phyloP scores from a whole-genome alignment of 2,329 filamentous ascomycete genomes.

The Penicillium sp. region DNA sequence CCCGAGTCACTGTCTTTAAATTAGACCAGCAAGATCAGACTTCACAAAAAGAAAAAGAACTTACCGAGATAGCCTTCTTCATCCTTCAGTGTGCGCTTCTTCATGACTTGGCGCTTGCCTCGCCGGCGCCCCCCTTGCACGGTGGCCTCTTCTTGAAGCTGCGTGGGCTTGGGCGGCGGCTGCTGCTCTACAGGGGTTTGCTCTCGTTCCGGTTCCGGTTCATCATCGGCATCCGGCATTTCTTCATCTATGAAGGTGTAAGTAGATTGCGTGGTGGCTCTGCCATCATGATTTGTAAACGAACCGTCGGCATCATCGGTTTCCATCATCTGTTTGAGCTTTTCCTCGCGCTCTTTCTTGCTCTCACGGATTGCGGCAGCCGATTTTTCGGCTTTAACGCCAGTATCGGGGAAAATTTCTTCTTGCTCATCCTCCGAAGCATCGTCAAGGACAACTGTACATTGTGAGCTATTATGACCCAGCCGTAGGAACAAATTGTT shows the following conservation, averaged over 20 bases:
- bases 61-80: conserved; percentile 86
- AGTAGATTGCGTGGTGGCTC: not conserved
- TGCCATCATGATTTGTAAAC: not conserved
- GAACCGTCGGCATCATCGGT: conserved; percentile 48
- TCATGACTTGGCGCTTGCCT: conserved; percentile 77
- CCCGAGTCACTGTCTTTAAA: conserved; percentile 69
- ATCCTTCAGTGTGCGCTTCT: conserved; percentile 83
- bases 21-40: conserved; percentile 6
- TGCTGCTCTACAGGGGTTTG: conserved; percentile 38
- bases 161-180: conserved; percentile 44
- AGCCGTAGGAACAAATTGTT: not conserved
- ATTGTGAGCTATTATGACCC: conserved; percentile 25
- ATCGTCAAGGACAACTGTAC: conserved; percentile 51
- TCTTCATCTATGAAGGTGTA: conserved; percentile 49
- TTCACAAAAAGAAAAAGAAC: conserved; percentile 28
- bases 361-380: conserved; percentile 43
- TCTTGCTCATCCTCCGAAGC: conserved; percentile 60
- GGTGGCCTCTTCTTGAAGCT: conserved; percentile 53
- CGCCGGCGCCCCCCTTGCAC: conserved; percentile 66
- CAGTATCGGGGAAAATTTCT: conserved; percentile 47
- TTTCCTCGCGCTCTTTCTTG: conserved; percentile 65
- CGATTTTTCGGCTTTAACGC: conserved; percentile 35
- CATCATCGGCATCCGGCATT: conserved; percentile 56
- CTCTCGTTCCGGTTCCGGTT: conserved; percentile 30
- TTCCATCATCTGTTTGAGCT: conserved; percentile 74